These are phyloP conservation scores for Xylariaceae sp. DNA, from an alignment of 2,329 filamentous ascomycete genomes.

Conservation along the genomic window DNA sequence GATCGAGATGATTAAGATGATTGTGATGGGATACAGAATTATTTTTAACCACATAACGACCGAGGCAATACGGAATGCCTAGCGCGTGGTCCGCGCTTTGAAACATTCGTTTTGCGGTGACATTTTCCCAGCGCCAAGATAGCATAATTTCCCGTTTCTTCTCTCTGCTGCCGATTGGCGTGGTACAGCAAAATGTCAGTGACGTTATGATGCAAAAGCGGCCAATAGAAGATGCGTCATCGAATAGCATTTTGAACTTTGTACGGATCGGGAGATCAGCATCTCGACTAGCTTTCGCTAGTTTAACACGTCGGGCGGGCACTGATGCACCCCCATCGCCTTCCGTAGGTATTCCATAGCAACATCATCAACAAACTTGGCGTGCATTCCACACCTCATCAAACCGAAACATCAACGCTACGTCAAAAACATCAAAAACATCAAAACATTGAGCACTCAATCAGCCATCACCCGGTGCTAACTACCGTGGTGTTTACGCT, in stretches of 20 bases:
- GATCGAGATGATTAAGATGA: too few relatives aligned
- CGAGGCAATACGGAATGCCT: background rate
- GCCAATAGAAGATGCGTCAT: conserved; percentile 14
- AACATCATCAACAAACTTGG: background rate
- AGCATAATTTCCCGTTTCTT: conserved; percentile 14
- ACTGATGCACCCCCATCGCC: conserved; percentile 3
- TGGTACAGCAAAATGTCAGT: conserved; percentile 12
- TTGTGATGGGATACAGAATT: background rate
- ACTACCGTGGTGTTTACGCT: background rate
- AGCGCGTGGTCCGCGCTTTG: background rate
- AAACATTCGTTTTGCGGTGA: background rate
- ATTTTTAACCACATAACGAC: background rate
- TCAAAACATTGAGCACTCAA: conserved; percentile 17
- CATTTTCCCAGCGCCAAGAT: conserved; percentile 5
- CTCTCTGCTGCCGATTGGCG: conserved; percentile 1
- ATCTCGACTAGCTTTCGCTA: conserved; percentile 1
- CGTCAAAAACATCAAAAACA: background rate
- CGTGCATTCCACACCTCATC: conserved; percentile 23
- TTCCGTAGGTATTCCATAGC: too few relatives aligned
- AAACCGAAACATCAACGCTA: conserved; percentile 7
- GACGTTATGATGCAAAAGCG: conserved; percentile 21
- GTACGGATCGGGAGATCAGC: conserved; percentile 5
- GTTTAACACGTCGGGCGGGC: background rate
- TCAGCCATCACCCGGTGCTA: background rate
- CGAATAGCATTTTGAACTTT: conserved; percentile 22